Evolutionary conservation across 805 yeast genomes (phyloP).

Genomic region (Saccharomycopsis sp.): DNA sequence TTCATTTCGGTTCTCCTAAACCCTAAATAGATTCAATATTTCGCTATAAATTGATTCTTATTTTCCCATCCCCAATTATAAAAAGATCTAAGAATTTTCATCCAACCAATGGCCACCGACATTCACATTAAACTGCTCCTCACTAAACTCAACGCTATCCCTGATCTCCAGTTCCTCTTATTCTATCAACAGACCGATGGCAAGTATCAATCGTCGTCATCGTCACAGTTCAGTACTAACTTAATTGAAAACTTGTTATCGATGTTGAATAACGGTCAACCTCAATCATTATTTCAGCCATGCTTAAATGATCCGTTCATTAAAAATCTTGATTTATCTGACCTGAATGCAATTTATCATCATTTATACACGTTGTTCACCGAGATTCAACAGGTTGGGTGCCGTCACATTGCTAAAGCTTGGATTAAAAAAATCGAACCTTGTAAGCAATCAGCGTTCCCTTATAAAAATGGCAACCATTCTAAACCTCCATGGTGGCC

Average conservation of each 20-base stretch:
- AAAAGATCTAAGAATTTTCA: no score
- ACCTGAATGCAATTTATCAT: conserved; percentile 4
- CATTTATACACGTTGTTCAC: conserved; percentile 12
- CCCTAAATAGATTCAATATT: no score
- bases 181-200: not conserved
- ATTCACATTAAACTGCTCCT: no score
- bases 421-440: conserved; percentile 69
- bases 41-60: no score
- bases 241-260: not conserved
- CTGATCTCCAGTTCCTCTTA: no score
- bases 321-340: conserved; percentile 11
- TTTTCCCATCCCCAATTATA: no score
- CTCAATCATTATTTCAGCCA: not conserved
- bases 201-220: not conserved
- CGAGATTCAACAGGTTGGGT: conserved; percentile 39
- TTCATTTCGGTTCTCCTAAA: no score
- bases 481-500: conserved; percentile 75
- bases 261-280: not conserved
- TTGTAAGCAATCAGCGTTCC: conserved; percentile 52
- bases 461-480: conserved; percentile 47
- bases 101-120: no score
- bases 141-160: no score
- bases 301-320: not conserved
- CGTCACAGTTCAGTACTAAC: no score
- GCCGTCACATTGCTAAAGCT: conserved; percentile 56